Evolutionary conservation across 2,329 filamentous ascomycete species (phyloP), one percentile per base, ranked within the genome.

Genomic region (Fusarium sp.): DNA sequence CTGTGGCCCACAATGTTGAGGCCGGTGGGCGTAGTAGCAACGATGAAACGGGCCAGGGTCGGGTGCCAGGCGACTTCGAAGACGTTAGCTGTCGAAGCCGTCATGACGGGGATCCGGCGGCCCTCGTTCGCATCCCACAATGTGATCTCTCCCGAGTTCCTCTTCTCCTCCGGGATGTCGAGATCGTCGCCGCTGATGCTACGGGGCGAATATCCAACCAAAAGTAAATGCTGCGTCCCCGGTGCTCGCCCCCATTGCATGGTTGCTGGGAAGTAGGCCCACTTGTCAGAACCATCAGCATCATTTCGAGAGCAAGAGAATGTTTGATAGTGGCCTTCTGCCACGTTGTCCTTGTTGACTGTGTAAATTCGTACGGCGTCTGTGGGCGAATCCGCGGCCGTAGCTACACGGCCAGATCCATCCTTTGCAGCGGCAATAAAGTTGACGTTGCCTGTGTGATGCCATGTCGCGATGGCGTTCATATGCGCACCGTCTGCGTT

Each of bases 51-150:
- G 3, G 81, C 78, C 47, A 86, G 80, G 0, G 74, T 82, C 0
- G 89, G 89, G 72, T 91, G 89, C 89, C 89, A 91, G 0, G 84
- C 80, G 2, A 91, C 86, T 71, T 91, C 89, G 46, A 91, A 91
- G 2, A 91, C 87, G 60, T 91, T 91, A 47, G 88, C 84, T 1
- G 84, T 85, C 1, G 84, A 85, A 2, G 83, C 85, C 4, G 86
- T 85, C 18, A 82, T 78, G 4, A 91, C 82, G 6, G 80, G 81
- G 46, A 89, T 78, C 46, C 82, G 80, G 10, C 80, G 75, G 10
- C 81, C 80, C 2, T 78, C 80, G 1, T 76, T 58, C 0, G 86
- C 84, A 73, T 91, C 83, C 88, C 88, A 91, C 2, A 91, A 76
- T 41, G 86, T 86, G 4, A 91, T 83, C 72, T 91, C 88, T 10